phyloP scores from a whole-genome alignment of 225 moss, liverwort and hornwort species.

The Sphagnum contortum region DNA sequence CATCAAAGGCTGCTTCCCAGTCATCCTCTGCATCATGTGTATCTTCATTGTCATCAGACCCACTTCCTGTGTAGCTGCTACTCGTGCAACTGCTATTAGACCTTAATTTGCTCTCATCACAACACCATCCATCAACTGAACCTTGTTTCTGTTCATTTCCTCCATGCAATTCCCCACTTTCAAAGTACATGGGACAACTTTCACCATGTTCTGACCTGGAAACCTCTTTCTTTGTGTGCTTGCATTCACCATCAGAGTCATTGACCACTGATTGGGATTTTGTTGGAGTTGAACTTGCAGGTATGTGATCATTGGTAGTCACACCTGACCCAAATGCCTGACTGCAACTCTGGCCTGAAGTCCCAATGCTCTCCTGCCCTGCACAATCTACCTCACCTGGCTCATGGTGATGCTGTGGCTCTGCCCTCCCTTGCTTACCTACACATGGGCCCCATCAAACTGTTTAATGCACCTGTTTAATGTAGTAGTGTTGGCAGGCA shows the following conservation, averaged over 20 bases:
- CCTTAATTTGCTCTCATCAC: conserved; percentile 40
- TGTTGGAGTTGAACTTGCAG: conserved; percentile 8
- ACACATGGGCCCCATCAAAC: background rate
- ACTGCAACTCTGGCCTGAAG: conserved; percentile 33
- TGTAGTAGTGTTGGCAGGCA: background rate
- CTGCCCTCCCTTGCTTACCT: conserved; percentile 44
- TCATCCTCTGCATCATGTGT: conserved; percentile 74
- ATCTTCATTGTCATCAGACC: conserved; percentile 50
- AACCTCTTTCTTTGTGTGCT: conserved; percentile 20
- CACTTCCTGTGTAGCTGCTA: conserved; percentile 61
- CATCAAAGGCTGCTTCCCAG: conserved; percentile 90
- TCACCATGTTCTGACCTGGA: conserved; percentile 4
- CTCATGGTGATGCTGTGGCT: conserved; percentile 32
- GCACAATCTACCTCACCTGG: conserved; percentile 28
- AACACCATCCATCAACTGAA: conserved; percentile 22
- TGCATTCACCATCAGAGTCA: conserved; percentile 3
- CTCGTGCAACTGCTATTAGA: conserved; percentile 53
- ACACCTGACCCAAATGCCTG: conserved; percentile 27
- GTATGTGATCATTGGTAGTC: conserved; percentile 27
- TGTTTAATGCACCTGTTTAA: no score
- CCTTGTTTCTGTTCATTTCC: conserved; percentile 37
- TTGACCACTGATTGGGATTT: no score
- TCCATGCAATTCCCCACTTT: conserved; percentile 36
- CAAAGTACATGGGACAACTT: conserved; percentile 40
- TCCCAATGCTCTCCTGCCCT: conserved; percentile 30